These are phyloP conservation scores for Alternaria gansuensis DNA, from an alignment of 2,329 filamentous ascomycete species.

Conservation along the genomic window DNA sequence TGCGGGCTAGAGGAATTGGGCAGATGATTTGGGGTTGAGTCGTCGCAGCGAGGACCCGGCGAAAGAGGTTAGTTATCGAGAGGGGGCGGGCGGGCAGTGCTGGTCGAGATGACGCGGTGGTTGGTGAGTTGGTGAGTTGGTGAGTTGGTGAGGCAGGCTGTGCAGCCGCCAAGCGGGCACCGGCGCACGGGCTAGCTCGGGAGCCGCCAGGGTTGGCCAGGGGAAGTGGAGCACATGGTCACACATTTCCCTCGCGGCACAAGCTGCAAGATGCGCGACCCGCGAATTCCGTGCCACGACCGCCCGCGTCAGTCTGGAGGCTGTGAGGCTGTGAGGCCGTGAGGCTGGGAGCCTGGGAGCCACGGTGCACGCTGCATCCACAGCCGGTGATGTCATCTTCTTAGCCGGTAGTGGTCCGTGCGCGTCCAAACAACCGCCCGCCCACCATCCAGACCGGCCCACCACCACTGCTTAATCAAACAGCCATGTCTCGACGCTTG, in stretches of 20 bases:
- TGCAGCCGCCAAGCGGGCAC: conserved; percentile 11
- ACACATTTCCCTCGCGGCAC: conserved; percentile 12
- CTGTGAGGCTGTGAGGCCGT: too few relatives aligned
- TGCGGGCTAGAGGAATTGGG: conserved; percentile 12
- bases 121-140: not conserved
- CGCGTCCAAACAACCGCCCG: conserved; percentile 8
- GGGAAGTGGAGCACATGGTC: conserved; percentile 10
- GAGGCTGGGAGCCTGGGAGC: too few relatives aligned
- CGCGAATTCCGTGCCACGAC: accelerated
- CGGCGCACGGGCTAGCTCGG: conserved; percentile 5
- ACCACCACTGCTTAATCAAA: conserved; percentile 6
- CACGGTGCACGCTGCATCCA: not conserved
- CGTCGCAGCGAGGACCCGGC: conserved; percentile 9
- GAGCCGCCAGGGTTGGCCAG: conserved; percentile 8
- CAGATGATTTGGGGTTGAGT: conserved; percentile 4
- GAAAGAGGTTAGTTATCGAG: conserved; percentile 15
- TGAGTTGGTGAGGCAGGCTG: conserved; percentile 6
- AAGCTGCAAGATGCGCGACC: not conserved
- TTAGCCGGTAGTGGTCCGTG: conserved; percentile 1
- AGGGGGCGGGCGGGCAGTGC: conserved; percentile 10
- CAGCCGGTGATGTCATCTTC: not conserved
- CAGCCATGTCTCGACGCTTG: not conserved
- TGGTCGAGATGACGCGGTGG: conserved; percentile 13
- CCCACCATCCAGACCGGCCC: conserved; percentile 1
- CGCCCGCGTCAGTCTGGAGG: not conserved